Conservation (phyloP, 768 basidiomycete genomes). For the Pleurotus pulmonarius region DNA sequence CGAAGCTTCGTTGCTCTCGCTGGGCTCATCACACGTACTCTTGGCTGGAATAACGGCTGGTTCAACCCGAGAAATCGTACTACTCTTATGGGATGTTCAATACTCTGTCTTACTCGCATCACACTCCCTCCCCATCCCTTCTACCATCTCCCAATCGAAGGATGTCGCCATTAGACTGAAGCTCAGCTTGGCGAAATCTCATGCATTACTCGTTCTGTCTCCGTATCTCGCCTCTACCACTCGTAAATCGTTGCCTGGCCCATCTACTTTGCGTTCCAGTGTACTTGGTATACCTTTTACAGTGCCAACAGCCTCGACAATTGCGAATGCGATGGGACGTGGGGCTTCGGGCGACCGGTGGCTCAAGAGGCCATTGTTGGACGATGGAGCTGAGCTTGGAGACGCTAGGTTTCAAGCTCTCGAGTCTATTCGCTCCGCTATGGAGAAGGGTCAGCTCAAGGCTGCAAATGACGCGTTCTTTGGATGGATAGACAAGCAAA, state of each 20-base stretch:
- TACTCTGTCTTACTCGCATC: constrained; percentile 62
- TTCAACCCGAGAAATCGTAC: constrained; percentile 33
- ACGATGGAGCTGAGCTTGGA: background rate
- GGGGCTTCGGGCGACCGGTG: constrained; percentile 40
- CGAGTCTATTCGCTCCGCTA: constrained; percentile 19
- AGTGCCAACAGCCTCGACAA: constrained; percentile 51
- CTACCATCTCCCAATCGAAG: constrained; percentile 28
- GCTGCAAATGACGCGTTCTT: constrained; percentile 59
- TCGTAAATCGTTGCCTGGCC: constrained; percentile 13
- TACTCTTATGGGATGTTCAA: constrained; percentile 68
- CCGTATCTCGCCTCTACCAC: background rate
- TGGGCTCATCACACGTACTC: constrained; percentile 57
- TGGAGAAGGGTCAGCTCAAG: constrained; percentile 41
- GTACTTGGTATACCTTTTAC: constrained; percentile 58
- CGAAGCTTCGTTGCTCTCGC: constrained; percentile 37
- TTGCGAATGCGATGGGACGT: constrained; percentile 61
- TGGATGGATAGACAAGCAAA: constrained; percentile 47
- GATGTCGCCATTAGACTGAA: constrained; percentile 23
- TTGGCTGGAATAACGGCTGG: constrained; percentile 40
- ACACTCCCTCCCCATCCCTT: constrained; percentile 47
- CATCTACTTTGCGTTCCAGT: constrained; percentile 38
- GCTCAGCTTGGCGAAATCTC: constrained; percentile 34
- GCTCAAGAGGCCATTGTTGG: constrained; percentile 25
- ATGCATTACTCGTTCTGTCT: constrained; percentile 46
- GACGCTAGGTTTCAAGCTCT: constrained; percentile 11